Conservation (phyloP, 139 green algal genomes). For the Medakamo hakoo region DNA sequence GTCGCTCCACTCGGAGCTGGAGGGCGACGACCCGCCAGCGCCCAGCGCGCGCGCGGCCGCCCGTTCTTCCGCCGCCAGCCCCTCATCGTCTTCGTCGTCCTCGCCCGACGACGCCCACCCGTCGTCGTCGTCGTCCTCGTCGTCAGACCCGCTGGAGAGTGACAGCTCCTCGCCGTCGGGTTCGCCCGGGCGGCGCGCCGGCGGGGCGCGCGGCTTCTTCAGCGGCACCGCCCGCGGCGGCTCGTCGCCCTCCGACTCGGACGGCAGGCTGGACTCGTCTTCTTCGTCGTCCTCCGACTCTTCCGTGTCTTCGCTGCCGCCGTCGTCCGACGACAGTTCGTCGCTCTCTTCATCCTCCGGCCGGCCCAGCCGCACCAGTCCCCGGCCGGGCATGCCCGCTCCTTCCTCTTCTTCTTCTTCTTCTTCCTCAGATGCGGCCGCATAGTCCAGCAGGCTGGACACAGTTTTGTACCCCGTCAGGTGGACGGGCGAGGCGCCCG, state of each 20-base stretch:
- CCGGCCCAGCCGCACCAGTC: too few species aligned
- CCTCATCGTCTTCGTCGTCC: background rate
- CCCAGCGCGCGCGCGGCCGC: background rate
- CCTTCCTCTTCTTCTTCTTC: background rate
- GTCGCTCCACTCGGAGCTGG: background rate
- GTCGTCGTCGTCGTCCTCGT: background rate
- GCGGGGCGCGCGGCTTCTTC: too few species aligned
- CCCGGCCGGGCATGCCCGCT: too few species aligned
- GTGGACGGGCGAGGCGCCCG: background rate
- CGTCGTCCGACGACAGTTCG: background rate
- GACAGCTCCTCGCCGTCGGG: too few species aligned
- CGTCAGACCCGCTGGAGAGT: too few species aligned
- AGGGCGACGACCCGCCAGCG: too few species aligned
- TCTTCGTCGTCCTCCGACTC: background rate
- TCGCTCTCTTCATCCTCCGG: background rate
- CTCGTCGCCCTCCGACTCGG: too few species aligned
- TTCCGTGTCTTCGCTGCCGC: background rate
- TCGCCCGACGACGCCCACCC: background rate
- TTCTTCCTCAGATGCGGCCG: background rate
- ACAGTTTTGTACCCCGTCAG: background rate
- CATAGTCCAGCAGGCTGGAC: background rate
- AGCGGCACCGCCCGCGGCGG: too few species aligned
- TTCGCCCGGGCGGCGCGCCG: too few species aligned
- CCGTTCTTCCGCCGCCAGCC: background rate
- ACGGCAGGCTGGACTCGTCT: too few species aligned